These are phyloP conservation scores for Colletotrichum endophyticum DNA, from an alignment of 2,329 filamentous ascomycete species.

Conservation along the genomic window DNA sequence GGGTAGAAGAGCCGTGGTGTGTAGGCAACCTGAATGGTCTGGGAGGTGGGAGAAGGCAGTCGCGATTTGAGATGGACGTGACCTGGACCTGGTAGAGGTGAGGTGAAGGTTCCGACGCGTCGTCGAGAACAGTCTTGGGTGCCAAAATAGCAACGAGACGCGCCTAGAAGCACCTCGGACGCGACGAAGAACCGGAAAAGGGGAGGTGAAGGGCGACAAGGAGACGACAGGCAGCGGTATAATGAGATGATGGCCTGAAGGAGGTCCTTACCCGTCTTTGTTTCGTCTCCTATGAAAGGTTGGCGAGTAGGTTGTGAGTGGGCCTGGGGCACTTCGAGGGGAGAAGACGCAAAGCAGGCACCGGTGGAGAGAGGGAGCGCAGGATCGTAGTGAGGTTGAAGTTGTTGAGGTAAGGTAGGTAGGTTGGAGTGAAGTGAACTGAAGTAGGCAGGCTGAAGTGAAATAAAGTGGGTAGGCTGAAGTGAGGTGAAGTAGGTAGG, in stretches of 20 bases:
- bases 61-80: neutral
- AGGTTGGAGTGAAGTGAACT: neutral
- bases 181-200: neutral
- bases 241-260: neutral
- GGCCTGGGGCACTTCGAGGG: neutral
- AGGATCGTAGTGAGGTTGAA: fast-evolving
- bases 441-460: neutral
- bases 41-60: neutral
- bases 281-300: neutral
- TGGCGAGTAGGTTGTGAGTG: neutral
- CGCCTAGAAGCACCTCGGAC: neutral
- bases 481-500: neutral
- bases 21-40: neutral
- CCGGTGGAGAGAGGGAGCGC: neutral
- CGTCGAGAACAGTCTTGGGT: neutral
- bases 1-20: neutral
- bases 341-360: neutral
- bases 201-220: neutral
- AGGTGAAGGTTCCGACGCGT: neutral
- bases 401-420: neutral
- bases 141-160: neutral
- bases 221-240: neutral
- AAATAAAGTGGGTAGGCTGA: neutral
- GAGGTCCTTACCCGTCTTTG: neutral
- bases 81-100: neutral